These are phyloP conservation scores for Phyllosticta capitalensis DNA, from an alignment of 2,329 filamentous ascomycete species.

Conservation along the genomic window DNA sequence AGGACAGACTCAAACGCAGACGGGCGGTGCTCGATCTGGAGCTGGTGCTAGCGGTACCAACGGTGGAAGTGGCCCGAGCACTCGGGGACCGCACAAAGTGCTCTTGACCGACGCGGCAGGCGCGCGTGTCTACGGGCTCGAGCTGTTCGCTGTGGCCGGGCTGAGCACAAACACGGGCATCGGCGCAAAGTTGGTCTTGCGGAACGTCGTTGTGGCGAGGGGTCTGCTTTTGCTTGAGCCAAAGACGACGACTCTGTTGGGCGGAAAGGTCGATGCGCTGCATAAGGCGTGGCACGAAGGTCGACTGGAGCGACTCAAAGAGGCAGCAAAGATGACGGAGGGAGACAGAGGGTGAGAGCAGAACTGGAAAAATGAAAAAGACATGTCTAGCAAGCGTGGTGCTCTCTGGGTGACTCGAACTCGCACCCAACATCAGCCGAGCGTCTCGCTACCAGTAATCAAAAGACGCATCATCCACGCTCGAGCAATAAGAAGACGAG, in stretches of 20 bases:
- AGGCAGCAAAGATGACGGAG: constrained; percentile 34
- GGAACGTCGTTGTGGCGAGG: constrained; percentile 56
- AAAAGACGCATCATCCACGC: too few species aligned
- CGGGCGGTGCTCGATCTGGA: neutral
- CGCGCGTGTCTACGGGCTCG: constrained; percentile 67
- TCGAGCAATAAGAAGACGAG: too few species aligned
- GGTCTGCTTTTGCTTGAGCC: constrained; percentile 74
- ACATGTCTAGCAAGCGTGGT: too few species aligned
- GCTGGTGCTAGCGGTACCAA: neutral
- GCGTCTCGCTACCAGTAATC: too few species aligned
- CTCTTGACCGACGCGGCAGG: constrained; percentile 64
- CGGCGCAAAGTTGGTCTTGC: constrained; percentile 71
- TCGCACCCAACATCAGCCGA: too few species aligned
- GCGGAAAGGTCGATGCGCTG: constrained; percentile 75
- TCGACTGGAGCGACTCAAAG: constrained; percentile 59
- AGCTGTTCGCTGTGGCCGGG: constrained; percentile 47
- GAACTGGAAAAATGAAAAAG: too few species aligned
- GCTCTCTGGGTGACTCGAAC: too few species aligned
- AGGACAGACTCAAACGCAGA: constrained; percentile 11
- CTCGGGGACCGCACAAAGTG: constrained; percentile 71
- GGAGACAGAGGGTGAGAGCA: neutral
- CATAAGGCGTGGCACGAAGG: constrained; percentile 69
- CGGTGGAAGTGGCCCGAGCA: constrained; percentile 46
- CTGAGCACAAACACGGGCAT: constrained; percentile 67
- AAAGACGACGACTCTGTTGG: constrained; percentile 58